Evolutionary conservation across 73 alveolate genomes (phyloP), one percentile per base, ranked within the genome.

Genomic region (Effrenium voratum): DNA sequence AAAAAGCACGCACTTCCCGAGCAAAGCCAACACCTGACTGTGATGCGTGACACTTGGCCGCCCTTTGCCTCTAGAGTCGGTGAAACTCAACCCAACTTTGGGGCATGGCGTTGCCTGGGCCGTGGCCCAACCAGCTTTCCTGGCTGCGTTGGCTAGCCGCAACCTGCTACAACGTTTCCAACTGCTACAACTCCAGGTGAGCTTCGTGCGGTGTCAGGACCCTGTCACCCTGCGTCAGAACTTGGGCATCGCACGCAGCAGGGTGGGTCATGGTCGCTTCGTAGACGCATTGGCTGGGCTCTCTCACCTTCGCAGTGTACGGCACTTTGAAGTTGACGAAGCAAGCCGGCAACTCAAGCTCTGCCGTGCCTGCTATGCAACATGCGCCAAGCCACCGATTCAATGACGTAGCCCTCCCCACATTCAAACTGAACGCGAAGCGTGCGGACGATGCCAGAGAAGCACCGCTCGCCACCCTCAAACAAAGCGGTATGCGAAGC

Each of bases 201-300:
- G 72, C 49, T 36, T 87, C 95, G 44, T 87, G 95, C 15, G 95
- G 95, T 36, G 44, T 40, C 28, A 87, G 40, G 72, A 87, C 85
- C 22, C 95, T 83, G 28, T 87, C 75, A 24, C 46, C 70, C 19
- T 36, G n/a, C 80, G 41, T 32, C 26, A 87, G 43, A 50, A 5
- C 95, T 66, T 66, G 59, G 32, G 95, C 85, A 63, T 87, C 95
- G 30, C 95, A 87, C 49, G 95, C 95, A 19, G 95, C 95, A 26
- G 95, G 95, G 30, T 87, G 95, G 24, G 95, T 87, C 95, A 87
- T 87, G 95, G 95, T 87, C 84, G 95, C 95, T 34, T 87, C 95
- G 44, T 87, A 87, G 41, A 87, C 95, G 84, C 95, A 87, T n/a
- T 87, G 95, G 57, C 95, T 87, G 72, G 95, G 95, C 85, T 87